Evolutionary conservation across 140 eudicot genomes (phyloP), one percentile per base, ranked within the genome.

Genomic region (Flaveria floridana): DNA sequence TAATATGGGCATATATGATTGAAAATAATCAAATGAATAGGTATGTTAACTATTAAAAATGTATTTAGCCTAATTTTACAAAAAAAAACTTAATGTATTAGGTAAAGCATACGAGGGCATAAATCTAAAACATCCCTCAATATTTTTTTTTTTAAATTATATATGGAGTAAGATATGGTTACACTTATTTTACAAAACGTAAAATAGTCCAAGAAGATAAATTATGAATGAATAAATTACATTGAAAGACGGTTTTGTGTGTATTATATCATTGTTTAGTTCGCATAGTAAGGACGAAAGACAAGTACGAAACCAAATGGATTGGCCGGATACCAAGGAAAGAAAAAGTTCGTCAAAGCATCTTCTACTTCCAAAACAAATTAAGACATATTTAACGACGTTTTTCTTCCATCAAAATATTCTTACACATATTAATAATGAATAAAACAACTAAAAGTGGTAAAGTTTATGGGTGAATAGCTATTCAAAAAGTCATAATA

Each of bases 301-400:
- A 62, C 77, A 80, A 80, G 76, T 75, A 75, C 81, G 77, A 75
- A 80, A 75, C 28, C 77, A 80, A 80, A 71, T 69, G 84, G 81
- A 62, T 57, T 61, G 68, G 84, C 81, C 81, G 77, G 81, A 64
- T 37, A 69, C 78, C 84, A 69, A 80, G 63, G 64, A 74, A 56
- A 44, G 34, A n/a, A 62, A 76, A 75, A 74, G 68, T 77, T 80
- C 81, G 70, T 69, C 53, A 70, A 80, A 71, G 84, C 77, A 80
- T 80, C 84, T 80, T 80, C 84, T 75, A 75, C 81, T 75, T 80
- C 84, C 84, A 80, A 80, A 80, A 68, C 83, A 53, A 65, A 79
- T 52, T 64, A 79, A 72, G 74, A 79, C 84, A 69, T 62, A 41
- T 41, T 66, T 66, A 72, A 79, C 83, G 61, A 72, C 64, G 71